Conservation (phyloP, 306 rosid species). For the Acmispon strigosus region DNA sequence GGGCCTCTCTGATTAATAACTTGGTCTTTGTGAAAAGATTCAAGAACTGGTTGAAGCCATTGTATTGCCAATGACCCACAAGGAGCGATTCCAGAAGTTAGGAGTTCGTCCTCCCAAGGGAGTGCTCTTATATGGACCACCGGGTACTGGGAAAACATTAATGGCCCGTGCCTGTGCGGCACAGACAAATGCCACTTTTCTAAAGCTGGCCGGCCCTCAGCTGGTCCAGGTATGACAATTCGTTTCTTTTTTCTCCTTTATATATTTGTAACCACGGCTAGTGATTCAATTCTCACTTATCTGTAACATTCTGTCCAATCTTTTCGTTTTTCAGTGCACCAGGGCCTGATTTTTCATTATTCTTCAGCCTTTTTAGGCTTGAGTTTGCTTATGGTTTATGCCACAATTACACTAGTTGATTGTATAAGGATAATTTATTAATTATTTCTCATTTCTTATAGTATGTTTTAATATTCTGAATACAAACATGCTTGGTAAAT, state of each 20-base stretch:
- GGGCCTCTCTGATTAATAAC: not conserved
- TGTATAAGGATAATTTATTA: constrained; percentile 1
- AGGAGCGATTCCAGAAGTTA: constrained; percentile 86
- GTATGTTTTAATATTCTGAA: not conserved
- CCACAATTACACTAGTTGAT: not conserved
- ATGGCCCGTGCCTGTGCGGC: constrained; percentile 99
- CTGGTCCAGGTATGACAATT: constrained; percentile 73
- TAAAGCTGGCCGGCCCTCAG: constrained; percentile 95
- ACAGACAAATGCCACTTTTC: constrained; percentile 91
- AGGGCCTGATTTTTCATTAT: not conserved
- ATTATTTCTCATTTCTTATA: not conserved
- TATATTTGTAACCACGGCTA: not conserved
- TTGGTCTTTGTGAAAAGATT: constrained; percentile 38
- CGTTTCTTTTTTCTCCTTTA: not conserved
- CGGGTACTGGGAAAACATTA: constrained; percentile 96
- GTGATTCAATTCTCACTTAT: not conserved
- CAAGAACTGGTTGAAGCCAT: constrained; percentile 97
- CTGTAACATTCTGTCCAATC: not conserved
- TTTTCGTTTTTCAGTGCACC: not conserved
- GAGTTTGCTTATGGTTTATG: not conserved
- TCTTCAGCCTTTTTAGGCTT: not conserved
- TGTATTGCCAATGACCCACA: constrained; percentile 95
- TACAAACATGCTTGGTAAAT: not conserved
- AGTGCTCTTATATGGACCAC: constrained; percentile 94
- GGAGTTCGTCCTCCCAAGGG: constrained; percentile 99